Conservation (phyloP, 306 rosid species). For the Benincasa hispida region DNA sequence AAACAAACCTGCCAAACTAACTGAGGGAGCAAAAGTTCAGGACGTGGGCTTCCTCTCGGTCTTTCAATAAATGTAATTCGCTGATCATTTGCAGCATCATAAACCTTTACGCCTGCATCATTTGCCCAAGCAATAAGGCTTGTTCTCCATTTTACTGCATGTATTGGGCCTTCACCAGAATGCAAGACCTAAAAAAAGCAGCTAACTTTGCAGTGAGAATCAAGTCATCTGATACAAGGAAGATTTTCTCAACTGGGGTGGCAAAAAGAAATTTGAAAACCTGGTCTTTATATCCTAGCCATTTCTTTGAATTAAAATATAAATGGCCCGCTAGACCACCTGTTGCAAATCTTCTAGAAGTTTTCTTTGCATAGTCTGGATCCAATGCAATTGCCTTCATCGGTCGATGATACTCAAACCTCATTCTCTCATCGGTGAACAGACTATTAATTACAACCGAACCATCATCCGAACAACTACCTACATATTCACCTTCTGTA, state of each 20-base stretch:
- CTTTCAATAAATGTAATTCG: conserved; percentile 90
- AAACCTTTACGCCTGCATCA: conserved; percentile 92
- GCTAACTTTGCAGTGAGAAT: conserved; percentile 9
- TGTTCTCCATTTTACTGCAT: conserved; percentile 89
- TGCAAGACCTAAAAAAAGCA: conserved; percentile 63
- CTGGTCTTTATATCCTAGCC: conserved; percentile 95
- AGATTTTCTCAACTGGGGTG: not conserved
- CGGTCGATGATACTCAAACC: conserved; percentile 86
- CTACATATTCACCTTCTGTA: conserved; percentile 75
- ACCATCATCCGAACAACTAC: conserved; percentile 96
- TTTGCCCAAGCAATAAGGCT: conserved; percentile 98
- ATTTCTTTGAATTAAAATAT: conserved; percentile 71
- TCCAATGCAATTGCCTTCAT: conserved; percentile 92
- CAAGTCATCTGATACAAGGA: not conserved
- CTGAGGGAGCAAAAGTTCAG: conserved; percentile 90
- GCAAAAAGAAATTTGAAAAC: conserved; percentile 22
- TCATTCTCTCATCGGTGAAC: conserved; percentile 74
- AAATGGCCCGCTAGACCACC: conserved; percentile 98
- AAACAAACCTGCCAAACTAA: conserved; percentile 95
- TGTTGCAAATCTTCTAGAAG: conserved; percentile 78
- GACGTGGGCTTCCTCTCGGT: conserved; percentile 84
- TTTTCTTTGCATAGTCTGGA: conserved; percentile 65
- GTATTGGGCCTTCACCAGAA: conserved; percentile 98
- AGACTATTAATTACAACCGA: conserved; percentile 72
- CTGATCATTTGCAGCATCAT: conserved; percentile 79